These are phyloP conservation scores for Tolypocladium amazonense DNA, from an alignment of 2,329 filamentous ascomycete genomes.

Conservation along the genomic window DNA sequence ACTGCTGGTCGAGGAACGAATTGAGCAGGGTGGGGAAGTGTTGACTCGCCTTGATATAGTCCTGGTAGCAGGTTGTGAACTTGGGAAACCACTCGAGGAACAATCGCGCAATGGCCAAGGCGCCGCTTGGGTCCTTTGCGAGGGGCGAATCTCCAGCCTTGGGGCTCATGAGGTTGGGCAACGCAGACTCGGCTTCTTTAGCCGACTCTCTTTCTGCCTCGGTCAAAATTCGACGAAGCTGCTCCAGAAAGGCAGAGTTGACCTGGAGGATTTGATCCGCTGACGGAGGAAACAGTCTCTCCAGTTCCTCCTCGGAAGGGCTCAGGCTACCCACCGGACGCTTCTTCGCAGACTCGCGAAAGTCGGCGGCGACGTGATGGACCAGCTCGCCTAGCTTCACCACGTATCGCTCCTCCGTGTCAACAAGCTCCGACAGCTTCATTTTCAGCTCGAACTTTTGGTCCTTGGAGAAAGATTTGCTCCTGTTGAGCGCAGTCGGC, in stretches of 20 bases:
- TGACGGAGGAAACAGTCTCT: slow-evolving; percentile 70
- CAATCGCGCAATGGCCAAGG: slow-evolving; percentile 65
- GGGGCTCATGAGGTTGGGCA: slow-evolving; percentile 28
- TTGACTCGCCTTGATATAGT: slow-evolving; percentile 86
- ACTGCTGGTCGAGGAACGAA: slow-evolving; percentile 66
- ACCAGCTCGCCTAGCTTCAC: slow-evolving; percentile 78
- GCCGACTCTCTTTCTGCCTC: slow-evolving; percentile 73
- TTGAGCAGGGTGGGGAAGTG: slow-evolving; percentile 76
- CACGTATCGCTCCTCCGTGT: slow-evolving; percentile 92
- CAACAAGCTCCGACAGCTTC: slow-evolving; percentile 81
- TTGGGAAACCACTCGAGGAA: slow-evolving; percentile 88
- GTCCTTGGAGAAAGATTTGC: slow-evolving; percentile 64
- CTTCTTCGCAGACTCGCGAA: slow-evolving; percentile 57
- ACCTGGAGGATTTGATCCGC: slow-evolving; percentile 71
- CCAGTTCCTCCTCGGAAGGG: slow-evolving; percentile 60
- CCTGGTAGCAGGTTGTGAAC: slow-evolving; percentile 82
- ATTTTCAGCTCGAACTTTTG: slow-evolving; percentile 79
- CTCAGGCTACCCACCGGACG: slow-evolving; percentile 52
- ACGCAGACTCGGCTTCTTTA: slow-evolving; percentile 58
- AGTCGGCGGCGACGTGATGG: slow-evolving; percentile 68
- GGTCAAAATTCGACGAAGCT: slow-evolving; percentile 67
- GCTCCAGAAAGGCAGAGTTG: slow-evolving; percentile 71
- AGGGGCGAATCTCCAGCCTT: slow-evolving; percentile 33
- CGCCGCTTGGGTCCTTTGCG: slow-evolving; percentile 64
- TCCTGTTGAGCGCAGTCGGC: slow-evolving; percentile 68